These are phyloP conservation scores for Castanospermum australe DNA, from an alignment of 306 rosid species.

Conservation along the genomic window DNA sequence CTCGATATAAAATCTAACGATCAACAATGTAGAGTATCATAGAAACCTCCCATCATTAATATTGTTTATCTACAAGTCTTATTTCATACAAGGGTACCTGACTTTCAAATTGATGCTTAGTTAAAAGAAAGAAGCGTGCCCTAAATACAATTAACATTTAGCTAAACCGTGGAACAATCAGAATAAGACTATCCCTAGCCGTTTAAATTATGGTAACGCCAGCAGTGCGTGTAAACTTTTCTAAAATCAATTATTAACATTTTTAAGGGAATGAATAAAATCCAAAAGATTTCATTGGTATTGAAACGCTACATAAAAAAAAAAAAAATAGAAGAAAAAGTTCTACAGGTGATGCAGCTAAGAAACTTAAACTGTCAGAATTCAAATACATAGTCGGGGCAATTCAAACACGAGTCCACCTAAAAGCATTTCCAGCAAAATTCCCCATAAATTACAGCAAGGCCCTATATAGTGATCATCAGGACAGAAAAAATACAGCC, in stretches of 20 bases:
- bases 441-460: constrained; percentile 19
- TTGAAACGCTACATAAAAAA: background rate
- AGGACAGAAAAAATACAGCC: constrained; percentile 63
- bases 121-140: no score
- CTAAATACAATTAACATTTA: no score
- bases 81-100: no score
- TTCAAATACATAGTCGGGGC: constrained; percentile 30
- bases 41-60: background rate
- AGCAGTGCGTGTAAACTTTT: background rate
- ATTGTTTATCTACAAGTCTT: background rate
- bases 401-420: constrained; percentile 5
- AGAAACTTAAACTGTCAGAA: background rate
- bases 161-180: background rate
- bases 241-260: no score
- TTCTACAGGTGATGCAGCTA: constrained; percentile 15
- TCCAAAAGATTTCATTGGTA: background rate
- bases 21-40: background rate
- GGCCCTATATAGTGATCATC: constrained; percentile 35
- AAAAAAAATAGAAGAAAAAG: background rate
- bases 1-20: background rate
- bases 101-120: no score
- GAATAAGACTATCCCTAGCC: background rate
- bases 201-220: background rate
- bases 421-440: constrained; percentile 14
- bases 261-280: background rate